Conservation (phyloP, 2,329 filamentous ascomycete species). For the Paramyrothecium roridum region DNA sequence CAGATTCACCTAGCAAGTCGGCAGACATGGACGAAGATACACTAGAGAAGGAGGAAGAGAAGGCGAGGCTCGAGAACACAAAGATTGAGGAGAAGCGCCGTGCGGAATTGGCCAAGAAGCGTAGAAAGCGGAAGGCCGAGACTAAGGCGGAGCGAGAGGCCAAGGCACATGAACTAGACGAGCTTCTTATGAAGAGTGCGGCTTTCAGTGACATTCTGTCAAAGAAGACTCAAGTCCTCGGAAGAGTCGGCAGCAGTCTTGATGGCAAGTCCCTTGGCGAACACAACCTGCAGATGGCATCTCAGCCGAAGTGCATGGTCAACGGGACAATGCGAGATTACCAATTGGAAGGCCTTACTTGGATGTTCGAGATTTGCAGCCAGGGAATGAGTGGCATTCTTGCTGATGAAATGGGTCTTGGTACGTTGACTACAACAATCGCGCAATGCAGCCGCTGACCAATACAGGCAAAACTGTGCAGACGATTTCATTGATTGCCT, state of each 20-base stretch:
- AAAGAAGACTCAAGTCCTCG: constrained; percentile 60
- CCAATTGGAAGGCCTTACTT: constrained; percentile 89
- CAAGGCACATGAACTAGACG: constrained; percentile 58
- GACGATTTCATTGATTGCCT: constrained; percentile 81
- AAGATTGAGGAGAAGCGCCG: constrained; percentile 45
- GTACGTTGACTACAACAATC: constrained; percentile 27
- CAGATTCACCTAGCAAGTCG: constrained; percentile 10
- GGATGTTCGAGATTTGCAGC: constrained; percentile 79
- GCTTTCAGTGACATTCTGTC: constrained; percentile 62
- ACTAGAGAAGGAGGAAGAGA: constrained; percentile 32
- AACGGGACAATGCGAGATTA: constrained; percentile 92
- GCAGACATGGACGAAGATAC: constrained; percentile 18
- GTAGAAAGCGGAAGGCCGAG: constrained; percentile 45
- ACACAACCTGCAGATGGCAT: constrained; percentile 72
- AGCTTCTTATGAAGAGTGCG: constrained; percentile 55
- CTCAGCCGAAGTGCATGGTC: constrained; percentile 80
- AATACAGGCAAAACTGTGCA: constrained; percentile 79
- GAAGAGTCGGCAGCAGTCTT: constrained; percentile 57
- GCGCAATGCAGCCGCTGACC: constrained; percentile 6
- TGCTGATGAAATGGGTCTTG: constrained; percentile 90
- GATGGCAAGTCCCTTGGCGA: constrained; percentile 59
- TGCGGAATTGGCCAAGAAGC: constrained; percentile 35
- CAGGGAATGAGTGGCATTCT: constrained; percentile 90
- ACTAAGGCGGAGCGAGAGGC: constrained; percentile 52
- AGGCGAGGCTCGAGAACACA: constrained; percentile 32